Evolutionary conservation across 768 basidiomycete genomes (phyloP), one percentile per base, ranked within the genome.

Genomic region (Tubosaeta brunneosetosa): DNA sequence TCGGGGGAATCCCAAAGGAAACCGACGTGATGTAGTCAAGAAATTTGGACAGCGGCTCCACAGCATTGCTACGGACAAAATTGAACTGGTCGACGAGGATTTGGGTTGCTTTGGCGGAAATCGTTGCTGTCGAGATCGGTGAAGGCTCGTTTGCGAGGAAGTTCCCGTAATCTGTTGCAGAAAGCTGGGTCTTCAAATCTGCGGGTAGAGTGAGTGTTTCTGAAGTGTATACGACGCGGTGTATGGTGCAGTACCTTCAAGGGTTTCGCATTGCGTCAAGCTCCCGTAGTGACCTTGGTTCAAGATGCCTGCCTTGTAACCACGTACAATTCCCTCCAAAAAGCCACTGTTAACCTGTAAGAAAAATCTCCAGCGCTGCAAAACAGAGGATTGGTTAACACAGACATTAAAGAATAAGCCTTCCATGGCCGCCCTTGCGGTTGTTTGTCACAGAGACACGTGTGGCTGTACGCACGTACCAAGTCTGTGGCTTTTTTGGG

Each of bases 41-140:
- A 68, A 99, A 98, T 63, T 86, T 95, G 66, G 83, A 81, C 51
- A 99, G 71, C 1, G 95, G 92, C 55, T 90, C 87, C 27, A 94
- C 90, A 5, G 97, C 86, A 71, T 98, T 97, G 61, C 76, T 87
- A 51, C 91, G 78, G 52, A 98, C 72, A 69, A 88, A 98, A 71
- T 94, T 91, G 81, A 99, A 98, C 70, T 98, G 97, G 69, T 97
- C 89, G 27, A 99, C 94, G 31, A 99, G 84, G 56, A 91, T 78
- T 66, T 94, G 88, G 3, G 94, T 97, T 27, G 97, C 95, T 73
- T 88, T 94, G 73, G 95, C 94, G n/a, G 91, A 82, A 66, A 98
- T 97, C 45, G 91, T 94, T 9, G 92, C 86, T 8, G 95, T 97
- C 50, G 91, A 89, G 50, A 97, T 81, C 12, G 94, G 94, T 25